Evolutionary conservation across 192 early-diverging fungal species (phyloP).

Genomic region (Lobosporangium transversale): DNA sequence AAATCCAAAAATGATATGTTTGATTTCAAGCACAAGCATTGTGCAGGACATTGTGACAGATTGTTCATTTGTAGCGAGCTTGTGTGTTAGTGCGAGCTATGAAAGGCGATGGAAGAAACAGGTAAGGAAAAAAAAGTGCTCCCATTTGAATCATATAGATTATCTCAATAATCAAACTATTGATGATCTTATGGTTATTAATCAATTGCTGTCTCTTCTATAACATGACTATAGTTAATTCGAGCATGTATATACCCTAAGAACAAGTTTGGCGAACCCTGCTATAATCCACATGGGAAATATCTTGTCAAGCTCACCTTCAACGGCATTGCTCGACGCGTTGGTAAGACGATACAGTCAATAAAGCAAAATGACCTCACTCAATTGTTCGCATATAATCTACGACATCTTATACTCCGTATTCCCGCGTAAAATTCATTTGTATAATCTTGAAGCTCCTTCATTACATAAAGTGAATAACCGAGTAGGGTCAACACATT

Average conservation of each 20-base stretch:
- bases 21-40: constrained; percentile 73
- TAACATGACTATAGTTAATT: too few species aligned
- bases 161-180: too few species aligned
- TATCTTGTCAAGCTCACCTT: constrained; percentile 87
- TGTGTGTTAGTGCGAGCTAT: constrained; percentile 86
- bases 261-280: constrained; percentile 71
- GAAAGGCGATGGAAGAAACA: constrained; percentile 77
- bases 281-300: constrained; percentile 88
- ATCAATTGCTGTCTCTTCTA: too few species aligned
- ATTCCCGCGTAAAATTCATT: too few species aligned
- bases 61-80: constrained; percentile 94
- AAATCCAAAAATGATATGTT: constrained; percentile 72
- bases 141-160: neutral
- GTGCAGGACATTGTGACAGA: constrained; percentile 92
- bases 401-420: too few species aligned
- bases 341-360: constrained; percentile 59
- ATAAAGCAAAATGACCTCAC: neutral
- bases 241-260: constrained; percentile 91
- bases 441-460: too few species aligned
- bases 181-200: neutral
- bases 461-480: too few species aligned
- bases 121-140: constrained; percentile 47
- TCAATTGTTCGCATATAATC: too few species aligned
- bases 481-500: too few species aligned
- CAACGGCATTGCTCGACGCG: constrained; percentile 87